Evolutionary conservation across 1,284 basidiomycete genomes (phyloP).

Genomic region (Irpex rosettiformis): DNA sequence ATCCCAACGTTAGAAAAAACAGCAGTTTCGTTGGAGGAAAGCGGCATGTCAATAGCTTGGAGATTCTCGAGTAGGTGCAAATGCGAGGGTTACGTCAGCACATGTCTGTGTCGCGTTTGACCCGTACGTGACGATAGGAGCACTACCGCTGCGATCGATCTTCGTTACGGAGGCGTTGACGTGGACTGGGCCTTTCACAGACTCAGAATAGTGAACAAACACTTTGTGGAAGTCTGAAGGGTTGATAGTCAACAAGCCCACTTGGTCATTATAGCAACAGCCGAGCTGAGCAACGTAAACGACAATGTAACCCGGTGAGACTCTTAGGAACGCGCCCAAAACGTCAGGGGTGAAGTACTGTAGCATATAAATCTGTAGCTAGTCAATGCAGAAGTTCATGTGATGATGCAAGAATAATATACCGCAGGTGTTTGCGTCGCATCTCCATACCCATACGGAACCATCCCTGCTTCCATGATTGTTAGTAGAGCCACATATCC

Average conservation of each 20-base stretch:
- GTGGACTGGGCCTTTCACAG: background rate
- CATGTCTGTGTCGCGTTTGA: background rate
- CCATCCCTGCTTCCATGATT: constrained; percentile 1
- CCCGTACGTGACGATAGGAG: constrained; percentile 2
- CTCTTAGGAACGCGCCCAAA: background rate
- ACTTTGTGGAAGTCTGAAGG: constrained; percentile 3
- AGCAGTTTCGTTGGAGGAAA: background rate
- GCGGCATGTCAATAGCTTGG: background rate
- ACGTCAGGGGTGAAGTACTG: constrained; percentile 7
- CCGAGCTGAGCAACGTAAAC: background rate
- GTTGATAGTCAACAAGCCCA: background rate
- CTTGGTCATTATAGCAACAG: background rate
- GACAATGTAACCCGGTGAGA: background rate
- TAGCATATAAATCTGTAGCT: constrained; percentile 3
- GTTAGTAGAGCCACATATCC: background rate
- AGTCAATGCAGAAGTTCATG: background rate
- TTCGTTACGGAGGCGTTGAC: background rate
- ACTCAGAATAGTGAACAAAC: background rate
- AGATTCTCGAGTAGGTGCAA: background rate
- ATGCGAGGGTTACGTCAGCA: background rate
- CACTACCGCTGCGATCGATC: background rate
- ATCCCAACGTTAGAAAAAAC: constrained; percentile 1
- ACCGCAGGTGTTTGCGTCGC: background rate
- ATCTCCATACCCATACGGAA: constrained; percentile 3
- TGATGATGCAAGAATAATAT: background rate